phyloP scores from a whole-genome alignment of 495 filamentous ascomycete species.

The Echria macrotheca region DNA sequence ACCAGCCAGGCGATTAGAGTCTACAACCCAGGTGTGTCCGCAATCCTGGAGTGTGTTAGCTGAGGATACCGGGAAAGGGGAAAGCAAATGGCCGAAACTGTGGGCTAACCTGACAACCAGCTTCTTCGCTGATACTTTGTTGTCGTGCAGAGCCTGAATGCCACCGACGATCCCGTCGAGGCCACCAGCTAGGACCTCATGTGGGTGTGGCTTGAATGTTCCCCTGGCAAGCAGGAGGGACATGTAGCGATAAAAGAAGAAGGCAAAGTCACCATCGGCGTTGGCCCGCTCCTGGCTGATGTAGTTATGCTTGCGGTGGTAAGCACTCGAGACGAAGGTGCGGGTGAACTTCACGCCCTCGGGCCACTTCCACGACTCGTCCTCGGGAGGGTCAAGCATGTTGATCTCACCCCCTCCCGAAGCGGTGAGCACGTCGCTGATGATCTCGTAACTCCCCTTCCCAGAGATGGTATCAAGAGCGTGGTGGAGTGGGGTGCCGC shows the following conservation, averaged over 20 bases:
- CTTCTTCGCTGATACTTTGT: conserved; percentile 36
- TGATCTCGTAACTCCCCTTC: conserved; percentile 17
- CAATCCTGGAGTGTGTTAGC: conserved; percentile 4
- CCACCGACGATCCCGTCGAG: conserved; percentile 29
- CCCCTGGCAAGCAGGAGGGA: conserved; percentile 26
- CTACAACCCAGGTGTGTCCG: conserved; percentile 9
- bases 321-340: conserved; percentile 15
- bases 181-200: conserved; percentile 29
- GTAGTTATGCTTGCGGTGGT: conserved; percentile 10
- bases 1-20: too few relatives aligned
- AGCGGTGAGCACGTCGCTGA: conserved; percentile 19
- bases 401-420: conserved; percentile 21
- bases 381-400: conserved; percentile 22
- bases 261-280: conserved; percentile 33
- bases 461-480: conserved; percentile 29
- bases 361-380: conserved; percentile 18
- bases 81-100: too few relatives aligned
- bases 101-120: conserved; percentile 31
- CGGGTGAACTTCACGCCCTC: conserved; percentile 11
- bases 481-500: conserved; percentile 24
- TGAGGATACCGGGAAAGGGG: too few relatives aligned
- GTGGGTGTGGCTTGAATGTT: conserved; percentile 31
- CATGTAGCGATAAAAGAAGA: conserved; percentile 30
- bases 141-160: conserved; percentile 25
- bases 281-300: conserved; percentile 15